Percentiles rank a stretch among this genome's conserved stretches.
These are phyloP conservation scores for Hygrophorus russula DNA, from an alignment of 768 basidiomycete genomes.

Conservation along the genomic window DNA sequence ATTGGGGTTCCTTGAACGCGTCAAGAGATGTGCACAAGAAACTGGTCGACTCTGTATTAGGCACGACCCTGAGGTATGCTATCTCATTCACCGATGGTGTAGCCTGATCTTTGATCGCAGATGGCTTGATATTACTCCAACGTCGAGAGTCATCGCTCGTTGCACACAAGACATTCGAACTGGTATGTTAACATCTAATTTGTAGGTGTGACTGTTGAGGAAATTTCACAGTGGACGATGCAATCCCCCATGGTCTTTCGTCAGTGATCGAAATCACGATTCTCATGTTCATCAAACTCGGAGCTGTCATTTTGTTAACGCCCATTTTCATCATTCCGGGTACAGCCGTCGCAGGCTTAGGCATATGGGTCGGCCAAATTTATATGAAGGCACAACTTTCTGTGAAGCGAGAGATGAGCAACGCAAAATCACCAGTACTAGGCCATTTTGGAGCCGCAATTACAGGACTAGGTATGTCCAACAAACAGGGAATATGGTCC, in stretches of 20 bases:
- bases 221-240: constrained; percentile 51
- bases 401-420: constrained; percentile 36
- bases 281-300: constrained; percentile 30
- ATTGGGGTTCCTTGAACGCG: constrained; percentile 38
- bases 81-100: too few relatives aligned
- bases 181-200: too few relatives aligned
- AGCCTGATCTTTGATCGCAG: constrained; percentile 14
- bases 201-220: too few relatives aligned
- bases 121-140: constrained; percentile 37
- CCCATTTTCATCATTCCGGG: constrained; percentile 39
- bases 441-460: constrained; percentile 43
- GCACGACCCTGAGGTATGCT: constrained; percentile 46
- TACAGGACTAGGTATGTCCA: too few relatives aligned
- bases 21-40: constrained; percentile 40
- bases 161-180: constrained; percentile 56
- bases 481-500: too few relatives aligned
- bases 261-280: constrained; percentile 18
- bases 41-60: constrained; percentile 41
- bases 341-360: constrained; percentile 27
- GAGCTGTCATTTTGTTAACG: constrained; percentile 30
- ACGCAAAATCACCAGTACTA: constrained; percentile 23
- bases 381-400: constrained; percentile 37
- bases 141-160: constrained; percentile 47
- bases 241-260: constrained; percentile 20
- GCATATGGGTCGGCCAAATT: constrained; percentile 27